Evolutionary conservation across 2,329 filamentous ascomycete species (phyloP).

Genomic region (Saccharata proteae): DNA sequence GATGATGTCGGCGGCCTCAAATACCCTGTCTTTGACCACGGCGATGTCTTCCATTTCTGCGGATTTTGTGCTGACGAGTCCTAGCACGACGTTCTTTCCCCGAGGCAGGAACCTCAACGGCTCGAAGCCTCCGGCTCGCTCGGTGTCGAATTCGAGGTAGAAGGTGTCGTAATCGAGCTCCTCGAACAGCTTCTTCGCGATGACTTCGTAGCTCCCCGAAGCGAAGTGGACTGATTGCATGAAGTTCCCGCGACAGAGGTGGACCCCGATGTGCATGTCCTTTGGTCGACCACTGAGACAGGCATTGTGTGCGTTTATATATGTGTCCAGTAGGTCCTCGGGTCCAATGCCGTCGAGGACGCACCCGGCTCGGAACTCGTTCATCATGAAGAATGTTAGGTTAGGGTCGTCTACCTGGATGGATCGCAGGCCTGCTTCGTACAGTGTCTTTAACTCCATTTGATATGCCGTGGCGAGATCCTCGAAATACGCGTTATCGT

Average conservation of each 20-base stretch:
- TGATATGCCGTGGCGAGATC: slow-evolving; percentile 23
- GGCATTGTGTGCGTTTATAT: slow-evolving; percentile 26
- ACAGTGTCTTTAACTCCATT: slow-evolving; percentile 24
- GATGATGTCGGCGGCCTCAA: slow-evolving; percentile 24
- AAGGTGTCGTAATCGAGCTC: slow-evolving; percentile 27
- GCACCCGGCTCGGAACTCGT: slow-evolving; percentile 23
- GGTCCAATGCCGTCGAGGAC: slow-evolving; percentile 23
- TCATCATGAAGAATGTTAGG: slow-evolving; percentile 25
- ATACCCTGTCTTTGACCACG: slow-evolving; percentile 20
- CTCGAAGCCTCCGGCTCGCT: slow-evolving; percentile 26
- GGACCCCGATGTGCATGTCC: slow-evolving; percentile 25
- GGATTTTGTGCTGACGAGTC: slow-evolving; percentile 26
- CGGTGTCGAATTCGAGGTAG: slow-evolving; percentile 29
- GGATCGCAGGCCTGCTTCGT: slow-evolving; percentile 21
- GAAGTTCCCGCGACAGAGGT: slow-evolving; percentile 27
- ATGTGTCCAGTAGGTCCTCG: slow-evolving; percentile 23
- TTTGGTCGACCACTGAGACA: slow-evolving; percentile 21
- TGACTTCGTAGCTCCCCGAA: slow-evolving; percentile 25
- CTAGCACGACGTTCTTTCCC: slow-evolving; percentile 28
- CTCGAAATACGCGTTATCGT: slow-evolving; percentile 23
- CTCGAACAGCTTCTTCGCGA: slow-evolving; percentile 26
- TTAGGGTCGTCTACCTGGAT: slow-evolving; percentile 29
- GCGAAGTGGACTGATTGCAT: slow-evolving; percentile 27
- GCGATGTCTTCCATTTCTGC: slow-evolving; percentile 23
- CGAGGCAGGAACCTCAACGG: slow-evolving; percentile 25